phyloP scores from a whole-genome alignment of 176 grass and related monocot species.

The Hordeum vulgare region DNA sequence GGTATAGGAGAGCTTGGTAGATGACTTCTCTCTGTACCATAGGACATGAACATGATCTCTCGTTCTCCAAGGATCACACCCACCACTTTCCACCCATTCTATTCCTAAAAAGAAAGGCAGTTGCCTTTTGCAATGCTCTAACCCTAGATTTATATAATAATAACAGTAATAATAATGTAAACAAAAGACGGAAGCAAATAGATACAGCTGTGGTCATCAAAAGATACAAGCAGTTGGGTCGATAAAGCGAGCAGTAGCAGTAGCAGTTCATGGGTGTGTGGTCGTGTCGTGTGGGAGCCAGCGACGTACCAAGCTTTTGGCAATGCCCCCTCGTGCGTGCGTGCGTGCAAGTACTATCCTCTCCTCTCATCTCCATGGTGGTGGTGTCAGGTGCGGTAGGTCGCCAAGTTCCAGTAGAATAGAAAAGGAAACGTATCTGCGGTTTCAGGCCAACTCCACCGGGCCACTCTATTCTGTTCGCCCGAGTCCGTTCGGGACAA shows the following conservation, averaged over 20 bases:
- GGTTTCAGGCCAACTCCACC: no score
- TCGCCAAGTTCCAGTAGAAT: neutral
- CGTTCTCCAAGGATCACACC: neutral
- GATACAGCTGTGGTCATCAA: neutral
- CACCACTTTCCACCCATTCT: neutral
- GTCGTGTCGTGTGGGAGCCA: neutral
- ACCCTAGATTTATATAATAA: neutral
- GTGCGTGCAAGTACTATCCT: neutral
- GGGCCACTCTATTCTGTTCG: no score
- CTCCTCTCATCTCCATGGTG: constrained; percentile 5
- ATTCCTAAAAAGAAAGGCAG: neutral
- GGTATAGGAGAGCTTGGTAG: no score
- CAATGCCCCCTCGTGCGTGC: neutral
- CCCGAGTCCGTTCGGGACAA: no score
- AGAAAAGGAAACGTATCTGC: neutral
- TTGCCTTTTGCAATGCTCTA: neutral
- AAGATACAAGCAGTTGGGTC: constrained; percentile 8
- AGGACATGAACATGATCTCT: neutral
- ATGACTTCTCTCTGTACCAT: neutral
- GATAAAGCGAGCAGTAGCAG: neutral
- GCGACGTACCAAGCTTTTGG: constrained; percentile 3
- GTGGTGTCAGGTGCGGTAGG: constrained; percentile 13
- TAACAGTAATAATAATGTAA: neutral
- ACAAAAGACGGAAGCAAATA: neutral
- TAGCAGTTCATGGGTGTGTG: neutral